These are phyloP conservation scores for Metschnikowia reukaufii DNA, from an alignment of 805 yeast genomes.

Conservation along the genomic window DNA sequence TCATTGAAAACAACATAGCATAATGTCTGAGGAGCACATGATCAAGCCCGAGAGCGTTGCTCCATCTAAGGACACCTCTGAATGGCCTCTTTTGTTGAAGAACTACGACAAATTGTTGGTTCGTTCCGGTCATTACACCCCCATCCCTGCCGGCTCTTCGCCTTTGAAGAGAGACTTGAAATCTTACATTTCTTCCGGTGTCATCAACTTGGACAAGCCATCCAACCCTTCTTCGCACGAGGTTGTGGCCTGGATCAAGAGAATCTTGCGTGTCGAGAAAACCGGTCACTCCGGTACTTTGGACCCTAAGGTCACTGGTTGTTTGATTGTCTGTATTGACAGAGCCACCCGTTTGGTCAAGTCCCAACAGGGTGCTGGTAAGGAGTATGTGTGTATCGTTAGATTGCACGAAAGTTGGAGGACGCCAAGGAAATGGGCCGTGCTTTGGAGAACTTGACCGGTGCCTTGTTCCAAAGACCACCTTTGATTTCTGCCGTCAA, in stretches of 20 bases:
- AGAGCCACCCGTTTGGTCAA: constrained; percentile 97
- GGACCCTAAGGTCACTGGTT: constrained; percentile 98
- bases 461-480: constrained; percentile 99
- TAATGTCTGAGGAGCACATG: constrained; percentile 67
- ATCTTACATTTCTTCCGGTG: constrained; percentile 89
- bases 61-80: constrained; percentile 82
- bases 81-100: constrained; percentile 94
- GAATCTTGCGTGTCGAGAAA: constrained; percentile 92
- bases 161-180: constrained; percentile 93
- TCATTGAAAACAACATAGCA: constrained; percentile 10
- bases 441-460: constrained; percentile 89
- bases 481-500: constrained; percentile 98
- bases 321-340: constrained; percentile 96
- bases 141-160: constrained; percentile 92
- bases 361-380: constrained; percentile 99
- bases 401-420: constrained; percentile 88
- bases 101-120: constrained; percentile 92
- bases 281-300: constrained; percentile 99
- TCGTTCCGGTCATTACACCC: constrained; percentile 96
- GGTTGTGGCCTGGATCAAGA: constrained; percentile 98
- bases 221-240: constrained; percentile 98
- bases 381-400: constrained; percentile 97
- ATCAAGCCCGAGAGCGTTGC: constrained; percentile 86
- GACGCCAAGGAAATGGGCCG: constrained; percentile 89
- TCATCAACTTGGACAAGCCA: constrained; percentile 95